A percentile compares a stretch with the other conserved stretches of the same genome.
phyloP scores from a whole-genome alignment of 768 basidiomycete genomes.

The Cubamyces lactineus region DNA sequence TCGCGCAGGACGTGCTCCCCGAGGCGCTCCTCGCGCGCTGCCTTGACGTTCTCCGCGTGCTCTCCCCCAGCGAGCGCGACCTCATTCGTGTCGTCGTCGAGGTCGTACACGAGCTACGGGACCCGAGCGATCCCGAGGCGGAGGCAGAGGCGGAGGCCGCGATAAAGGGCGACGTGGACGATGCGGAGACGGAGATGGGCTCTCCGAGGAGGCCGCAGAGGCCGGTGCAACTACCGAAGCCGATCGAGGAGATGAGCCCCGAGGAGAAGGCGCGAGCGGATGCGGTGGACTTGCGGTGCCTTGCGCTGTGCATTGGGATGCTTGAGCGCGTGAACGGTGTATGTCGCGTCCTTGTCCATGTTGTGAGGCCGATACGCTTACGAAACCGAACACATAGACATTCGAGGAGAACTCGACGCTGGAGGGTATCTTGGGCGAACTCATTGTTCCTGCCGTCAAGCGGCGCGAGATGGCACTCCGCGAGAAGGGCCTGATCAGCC shows the following conservation, averaged over 20 bases:
- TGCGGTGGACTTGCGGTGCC: slow-evolving; percentile 70
- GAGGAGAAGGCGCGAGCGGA: slow-evolving; percentile 65
- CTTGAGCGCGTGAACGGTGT: slow-evolving; percentile 87
- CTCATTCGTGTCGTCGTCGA: slow-evolving; percentile 89
- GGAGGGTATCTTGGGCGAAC: slow-evolving; percentile 70
- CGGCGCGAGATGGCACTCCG: slow-evolving; percentile 83
- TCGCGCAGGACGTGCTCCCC: slow-evolving; percentile 71
- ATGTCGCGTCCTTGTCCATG: slow-evolving; percentile 32
- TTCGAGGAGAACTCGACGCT: slow-evolving; percentile 72
- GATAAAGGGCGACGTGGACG: slow-evolving; percentile 29
- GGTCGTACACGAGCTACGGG: slow-evolving; percentile 79
- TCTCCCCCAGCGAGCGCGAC: slow-evolving; percentile 78
- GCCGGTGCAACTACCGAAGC: slow-evolving; percentile 35
- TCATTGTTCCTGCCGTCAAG: slow-evolving; percentile 90
- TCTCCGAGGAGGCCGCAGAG: slow-evolving; percentile 11
- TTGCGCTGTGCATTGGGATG: slow-evolving; percentile 79
- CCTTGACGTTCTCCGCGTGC: slow-evolving; percentile 77
- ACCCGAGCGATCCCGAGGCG: slow-evolving; percentile 48
- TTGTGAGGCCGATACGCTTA: background rate
- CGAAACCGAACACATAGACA: slow-evolving; percentile 37
- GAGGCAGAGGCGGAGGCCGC: slow-evolving; percentile 34
- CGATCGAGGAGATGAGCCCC: slow-evolving; percentile 49
- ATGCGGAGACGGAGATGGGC: slow-evolving; percentile 39
- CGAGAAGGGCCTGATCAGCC: slow-evolving; percentile 77
- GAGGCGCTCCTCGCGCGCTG: slow-evolving; percentile 70